Evolutionary conservation across 441 rosid species (phyloP).

Genomic region (Kokia cookei): DNA sequence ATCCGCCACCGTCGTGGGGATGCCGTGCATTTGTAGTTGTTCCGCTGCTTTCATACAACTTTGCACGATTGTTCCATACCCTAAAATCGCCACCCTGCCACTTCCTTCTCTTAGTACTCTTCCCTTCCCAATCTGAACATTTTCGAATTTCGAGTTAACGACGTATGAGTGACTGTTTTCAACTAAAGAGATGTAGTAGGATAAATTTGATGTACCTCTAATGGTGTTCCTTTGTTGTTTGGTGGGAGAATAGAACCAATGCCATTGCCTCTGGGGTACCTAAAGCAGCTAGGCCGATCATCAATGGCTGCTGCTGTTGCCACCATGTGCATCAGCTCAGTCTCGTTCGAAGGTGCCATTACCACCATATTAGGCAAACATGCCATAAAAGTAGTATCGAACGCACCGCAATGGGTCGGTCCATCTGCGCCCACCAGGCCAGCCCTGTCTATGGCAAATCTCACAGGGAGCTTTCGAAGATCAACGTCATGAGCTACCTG

Average conservation of each 20-base stretch:
- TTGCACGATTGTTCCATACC: slow-evolving; percentile 49
- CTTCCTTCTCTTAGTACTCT: slow-evolving; percentile 43
- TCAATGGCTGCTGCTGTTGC: slow-evolving; percentile 57
- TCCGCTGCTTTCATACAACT: slow-evolving; percentile 46
- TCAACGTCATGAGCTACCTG: slow-evolving; percentile 61
- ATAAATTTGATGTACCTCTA: slow-evolving; percentile 29
- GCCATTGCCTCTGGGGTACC: slow-evolving; percentile 58
- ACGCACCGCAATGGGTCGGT: slow-evolving; percentile 60
- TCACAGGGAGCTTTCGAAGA: slow-evolving; percentile 59
- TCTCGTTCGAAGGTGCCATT: slow-evolving; percentile 63
- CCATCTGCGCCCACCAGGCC: slow-evolving; percentile 68
- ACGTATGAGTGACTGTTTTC: too few species aligned
- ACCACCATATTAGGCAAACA: slow-evolving; percentile 66
- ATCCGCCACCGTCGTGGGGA: slow-evolving; percentile 50
- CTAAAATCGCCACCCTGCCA: slow-evolving; percentile 45
- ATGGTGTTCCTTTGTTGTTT: slow-evolving; percentile 45
- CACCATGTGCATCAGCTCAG: slow-evolving; percentile 58
- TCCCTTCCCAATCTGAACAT: slow-evolving; percentile 50
- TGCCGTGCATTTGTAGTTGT: slow-evolving; percentile 21
- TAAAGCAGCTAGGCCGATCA: slow-evolving; percentile 52
- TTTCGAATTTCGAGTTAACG: too few species aligned
- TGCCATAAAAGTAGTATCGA: slow-evolving; percentile 56
- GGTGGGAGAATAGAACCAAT: slow-evolving; percentile 36
- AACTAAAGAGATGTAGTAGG: not conserved
- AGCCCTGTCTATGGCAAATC: slow-evolving; percentile 55